phyloP scores from a whole-genome alignment of 2,329 filamentous ascomycete genomes.

The Pseudogymnoascus sp. region DNA sequence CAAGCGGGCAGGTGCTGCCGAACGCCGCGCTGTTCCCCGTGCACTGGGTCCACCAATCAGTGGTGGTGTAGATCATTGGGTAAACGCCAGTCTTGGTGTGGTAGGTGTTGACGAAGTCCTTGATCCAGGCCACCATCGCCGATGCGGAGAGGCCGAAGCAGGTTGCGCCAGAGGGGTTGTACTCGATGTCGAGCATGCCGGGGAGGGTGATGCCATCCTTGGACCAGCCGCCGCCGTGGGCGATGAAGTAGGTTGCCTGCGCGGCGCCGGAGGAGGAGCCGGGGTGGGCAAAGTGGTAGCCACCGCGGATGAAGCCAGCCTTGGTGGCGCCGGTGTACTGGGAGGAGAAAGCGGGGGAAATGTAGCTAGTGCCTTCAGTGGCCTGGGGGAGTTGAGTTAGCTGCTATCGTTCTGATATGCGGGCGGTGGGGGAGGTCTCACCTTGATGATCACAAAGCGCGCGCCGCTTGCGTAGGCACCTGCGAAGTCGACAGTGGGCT shows the following conservation, averaged over 20 bases:
- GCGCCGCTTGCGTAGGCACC: slow-evolving; percentile 32
- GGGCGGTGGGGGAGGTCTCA: slow-evolving; percentile 11
- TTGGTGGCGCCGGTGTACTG: slow-evolving; percentile 43
- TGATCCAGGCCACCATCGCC: slow-evolving; percentile 45
- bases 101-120: slow-evolving; percentile 44
- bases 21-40: slow-evolving; percentile 42
- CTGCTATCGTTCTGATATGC: background rate
- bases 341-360: slow-evolving; percentile 35
- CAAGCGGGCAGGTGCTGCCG: slow-evolving; percentile 36
- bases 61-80: slow-evolving; percentile 45
- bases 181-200: slow-evolving; percentile 49
- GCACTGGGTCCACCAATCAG: slow-evolving; percentile 45
- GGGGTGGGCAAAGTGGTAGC: slow-evolving; percentile 47
- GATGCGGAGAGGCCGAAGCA: slow-evolving; percentile 39
- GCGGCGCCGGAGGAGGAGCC: slow-evolving; percentile 33
- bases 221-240: slow-evolving; percentile 46
- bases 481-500: slow-evolving; percentile 31
- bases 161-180: slow-evolving; percentile 27
- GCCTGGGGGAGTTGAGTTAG: slow-evolving; percentile 29
- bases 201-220: slow-evolving; percentile 45
- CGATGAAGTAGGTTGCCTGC: slow-evolving; percentile 44
- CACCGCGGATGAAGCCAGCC: slow-evolving; percentile 45
- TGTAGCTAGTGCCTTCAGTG: slow-evolving; percentile 42
- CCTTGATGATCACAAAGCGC: slow-evolving; percentile 39
- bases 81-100: slow-evolving; percentile 36